Evolutionary conservation across 2,329 filamentous ascomycete species (phyloP), one percentile per base, ranked within the genome.

Genomic region (Colletotrichum neosansevieriae): DNA sequence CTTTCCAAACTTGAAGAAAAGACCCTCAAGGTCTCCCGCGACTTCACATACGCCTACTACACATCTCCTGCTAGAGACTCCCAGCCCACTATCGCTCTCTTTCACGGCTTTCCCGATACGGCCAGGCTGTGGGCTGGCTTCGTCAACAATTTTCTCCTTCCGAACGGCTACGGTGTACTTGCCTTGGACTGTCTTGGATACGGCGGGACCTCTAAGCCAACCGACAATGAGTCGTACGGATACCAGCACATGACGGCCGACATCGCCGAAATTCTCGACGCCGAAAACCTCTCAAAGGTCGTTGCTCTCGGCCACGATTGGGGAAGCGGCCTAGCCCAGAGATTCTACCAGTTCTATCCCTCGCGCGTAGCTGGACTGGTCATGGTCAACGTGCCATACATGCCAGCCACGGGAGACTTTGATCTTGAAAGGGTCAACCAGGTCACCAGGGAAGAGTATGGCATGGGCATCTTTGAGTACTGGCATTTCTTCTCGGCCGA

Each of bases 71-170:
- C 76, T 19, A 72, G 74, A 32, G 32, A 56, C 44, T 67, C 73
- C 58, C 71, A 74, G 64, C 75, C 77, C 3, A 77, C 79, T 2
- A 73, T 83, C 45, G 67, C 84, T 12, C 77, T 85, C 24, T 73
- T 81, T 17, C 85, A 87, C 74, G 85, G 85, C 65, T 87, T 81
- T 72, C 85, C 85, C 5, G 83, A 85, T 70, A 74, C 77, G 44
- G 81, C 83, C 0, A 74, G 75, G 2, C 75, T 85, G 29, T 87
- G 83, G 83, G 72, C 77, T 11, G 76, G 78, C 34, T 73, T 84
- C 17, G 75, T 82, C 17, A 77, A 76, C 38, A 70, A 79, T 24
- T 75, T 85, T 9, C 76, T 79, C n/a, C 70, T 78, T 6, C 75
- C 78, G 4, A 76, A 78, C 9, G 73, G 74, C 36, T 58, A 83